phyloP scores from a whole-genome alignment of 768 basidiomycete genomes.

The Tylopilus rubrobrunneus region DNA sequence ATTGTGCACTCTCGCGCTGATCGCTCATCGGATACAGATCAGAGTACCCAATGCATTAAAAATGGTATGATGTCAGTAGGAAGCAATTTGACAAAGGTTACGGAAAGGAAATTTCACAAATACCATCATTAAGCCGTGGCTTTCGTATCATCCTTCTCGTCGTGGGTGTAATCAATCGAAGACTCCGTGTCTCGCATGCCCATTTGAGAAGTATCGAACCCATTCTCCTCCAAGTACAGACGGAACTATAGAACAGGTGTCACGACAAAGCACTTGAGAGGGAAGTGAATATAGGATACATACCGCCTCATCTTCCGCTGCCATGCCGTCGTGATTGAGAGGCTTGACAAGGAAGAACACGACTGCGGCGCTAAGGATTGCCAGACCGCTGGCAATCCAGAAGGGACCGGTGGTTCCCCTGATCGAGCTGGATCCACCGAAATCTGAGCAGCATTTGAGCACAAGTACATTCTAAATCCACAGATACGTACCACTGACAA shows the following conservation, averaged over 20 bases:
- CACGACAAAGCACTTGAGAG: slow-evolving; percentile 1
- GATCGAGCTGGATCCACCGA: slow-evolving; percentile 49
- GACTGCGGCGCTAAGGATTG: slow-evolving; percentile 71
- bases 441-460: slow-evolving; percentile 35
- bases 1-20: too few species aligned
- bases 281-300: slow-evolving; percentile 16
- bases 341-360: slow-evolving; percentile 73
- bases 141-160: slow-evolving; percentile 17
- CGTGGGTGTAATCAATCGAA: slow-evolving; percentile 10
- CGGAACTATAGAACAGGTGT: slow-evolving; percentile 56
- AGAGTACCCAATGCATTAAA: neutral
- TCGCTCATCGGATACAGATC: neutral
- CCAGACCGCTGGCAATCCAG: slow-evolving; percentile 85
- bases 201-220: slow-evolving; percentile 76
- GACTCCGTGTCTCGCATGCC: slow-evolving; percentile 41
- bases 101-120: neutral
- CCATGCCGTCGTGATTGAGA: slow-evolving; percentile 75
- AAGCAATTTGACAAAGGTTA: neutral
- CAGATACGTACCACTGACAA: slow-evolving; percentile 51
- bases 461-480: neutral
- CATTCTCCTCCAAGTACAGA: slow-evolving; percentile 71
- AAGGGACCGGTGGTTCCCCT: slow-evolving; percentile 81
- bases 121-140: slow-evolving; percentile 8
- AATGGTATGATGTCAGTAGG: neutral
- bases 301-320: slow-evolving; percentile 64